A percentile compares a stretch with the other conserved stretches of the same genome.
phyloP scores from a whole-genome alignment of 108 stramenopile species.

The Cyclotella cryptica region DNA sequence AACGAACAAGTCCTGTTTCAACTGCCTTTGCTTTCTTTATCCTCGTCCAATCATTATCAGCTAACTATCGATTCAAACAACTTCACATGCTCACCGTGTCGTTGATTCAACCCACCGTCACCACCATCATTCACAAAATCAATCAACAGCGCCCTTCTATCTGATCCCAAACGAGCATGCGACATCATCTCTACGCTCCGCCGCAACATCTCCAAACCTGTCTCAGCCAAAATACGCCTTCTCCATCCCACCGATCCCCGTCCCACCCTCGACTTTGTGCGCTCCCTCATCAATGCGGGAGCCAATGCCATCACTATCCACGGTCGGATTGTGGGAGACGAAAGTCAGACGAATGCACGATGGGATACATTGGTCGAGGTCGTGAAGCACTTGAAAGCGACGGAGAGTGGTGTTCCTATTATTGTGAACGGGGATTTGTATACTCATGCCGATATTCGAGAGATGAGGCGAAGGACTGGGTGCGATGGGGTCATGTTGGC shows the following conservation, averaged over 20 bases:
- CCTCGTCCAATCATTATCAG: too few species aligned
- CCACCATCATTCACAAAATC: neutral
- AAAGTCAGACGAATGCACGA: constrained; percentile 65
- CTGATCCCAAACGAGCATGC: constrained; percentile 75
- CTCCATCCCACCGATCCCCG: constrained; percentile 59
- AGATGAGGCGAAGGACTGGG: constrained; percentile 67
- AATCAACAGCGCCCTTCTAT: constrained; percentile 71
- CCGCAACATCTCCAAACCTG: constrained; percentile 63
- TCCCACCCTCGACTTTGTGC: constrained; percentile 81
- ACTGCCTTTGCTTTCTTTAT: too few species aligned
- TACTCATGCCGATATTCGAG: constrained; percentile 74
- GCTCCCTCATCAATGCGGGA: constrained; percentile 88
- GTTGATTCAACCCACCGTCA: neutral
- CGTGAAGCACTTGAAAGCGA: constrained; percentile 58
- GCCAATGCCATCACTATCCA: constrained; percentile 96
- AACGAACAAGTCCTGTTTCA: too few species aligned
- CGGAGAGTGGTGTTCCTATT: constrained; percentile 60
- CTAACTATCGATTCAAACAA: neutral
- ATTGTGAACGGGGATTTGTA: constrained; percentile 96
- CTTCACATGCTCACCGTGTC: neutral
- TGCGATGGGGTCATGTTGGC: constrained; percentile 92
- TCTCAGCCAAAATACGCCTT: constrained; percentile 96
- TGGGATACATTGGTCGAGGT: constrained; percentile 87
- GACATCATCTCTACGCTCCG: constrained; percentile 72
- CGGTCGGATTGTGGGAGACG: constrained; percentile 73